These are phyloP conservation scores for Rhizophora apiculata DNA, from an alignment of 345 rosid species.

Conservation along the genomic window DNA sequence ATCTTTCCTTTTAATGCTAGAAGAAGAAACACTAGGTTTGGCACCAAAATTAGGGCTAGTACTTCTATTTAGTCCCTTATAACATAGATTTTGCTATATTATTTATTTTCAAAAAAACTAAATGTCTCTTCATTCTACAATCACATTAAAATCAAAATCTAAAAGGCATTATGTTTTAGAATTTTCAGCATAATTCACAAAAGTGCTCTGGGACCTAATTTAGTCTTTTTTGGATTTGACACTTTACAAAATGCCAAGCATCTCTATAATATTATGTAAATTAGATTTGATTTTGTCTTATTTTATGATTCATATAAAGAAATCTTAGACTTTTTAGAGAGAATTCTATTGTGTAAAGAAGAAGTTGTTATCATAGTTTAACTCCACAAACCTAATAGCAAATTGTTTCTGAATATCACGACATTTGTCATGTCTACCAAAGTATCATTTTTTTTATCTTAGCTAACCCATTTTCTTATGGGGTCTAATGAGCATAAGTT, in stretches of 20 bases:
- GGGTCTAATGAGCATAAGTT: background rate
- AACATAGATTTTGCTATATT: too few relatives aligned
- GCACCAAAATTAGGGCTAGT: too few relatives aligned
- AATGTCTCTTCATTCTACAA: background rate
- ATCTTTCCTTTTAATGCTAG: too few relatives aligned
- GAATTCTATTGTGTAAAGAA: background rate
- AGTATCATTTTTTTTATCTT: background rate
- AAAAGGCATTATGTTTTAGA: background rate
- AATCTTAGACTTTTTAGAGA: background rate
- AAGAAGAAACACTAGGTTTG: background rate
- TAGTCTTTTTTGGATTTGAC: background rate
- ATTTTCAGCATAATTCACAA: slow-evolving; percentile 1
- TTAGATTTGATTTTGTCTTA: background rate
- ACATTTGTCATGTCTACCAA: slow-evolving; percentile 4
- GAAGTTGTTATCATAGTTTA: background rate
- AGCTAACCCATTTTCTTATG: background rate
- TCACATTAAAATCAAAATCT: background rate
- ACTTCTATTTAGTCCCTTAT: background rate
- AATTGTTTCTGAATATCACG: background rate
- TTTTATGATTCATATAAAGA: slow-evolving; percentile 14
- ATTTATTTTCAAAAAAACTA: slow-evolving; percentile 1
- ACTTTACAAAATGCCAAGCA: background rate
- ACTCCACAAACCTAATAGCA: background rate
- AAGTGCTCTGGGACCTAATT: background rate
- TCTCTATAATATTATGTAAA: slow-evolving; percentile 7